Evolutionary conservation across 495 filamentous ascomycete species (phyloP), one percentile per base, ranked within the genome.

Genomic region (Trichoderma reesei): DNA sequence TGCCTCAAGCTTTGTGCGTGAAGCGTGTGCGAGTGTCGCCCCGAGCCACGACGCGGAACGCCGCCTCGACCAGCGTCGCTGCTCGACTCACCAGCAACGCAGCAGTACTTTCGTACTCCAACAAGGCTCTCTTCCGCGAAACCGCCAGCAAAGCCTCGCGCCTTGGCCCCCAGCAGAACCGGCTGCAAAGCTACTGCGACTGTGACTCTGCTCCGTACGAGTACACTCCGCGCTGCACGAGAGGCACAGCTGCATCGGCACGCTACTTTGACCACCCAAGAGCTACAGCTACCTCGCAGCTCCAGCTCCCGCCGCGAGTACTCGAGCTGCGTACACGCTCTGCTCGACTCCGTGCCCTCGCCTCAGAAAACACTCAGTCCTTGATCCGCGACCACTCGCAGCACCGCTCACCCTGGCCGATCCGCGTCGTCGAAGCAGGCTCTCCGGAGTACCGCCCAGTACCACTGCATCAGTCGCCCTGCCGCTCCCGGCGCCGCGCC

Each of bases 331-430:
- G 41, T 13, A 48, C 44, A 18, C 13, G n/a, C 44, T 26, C n/a
- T n/a, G 20, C n/a, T 39, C 37, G 37, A n/a, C n/a, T n/a, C n/a
- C n/a, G n/a, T n/a, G n/a, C n/a, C n/a, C n/a, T n/a, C n/a, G n/a
- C n/a, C n/a, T n/a, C n/a, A n/a, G n/a, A n/a, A n/a, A n/a, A n/a
- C n/a, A n/a, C n/a, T n/a, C n/a, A 13, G 51, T 31, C 20, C 51
- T 56, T 33, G n/a, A 56, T 56, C 51, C 51, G 51, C 26, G 8
- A 31, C 51, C 26, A 33, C 20, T 46, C 42, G 16, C 9, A 46
- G 9, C 42, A n/a, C n/a, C n/a, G n/a, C n/a, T 46, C 42, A 56
- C 51, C 51, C 51, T 56, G 51, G 51, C 51, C 20, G 51, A 56
- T 56, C 51, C 20, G 51, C 51, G 51, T 56, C 51, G 11, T 34